These are phyloP conservation scores for Butyriboletus loyo DNA, from an alignment of 768 basidiomycete species.

Conservation along the genomic window DNA sequence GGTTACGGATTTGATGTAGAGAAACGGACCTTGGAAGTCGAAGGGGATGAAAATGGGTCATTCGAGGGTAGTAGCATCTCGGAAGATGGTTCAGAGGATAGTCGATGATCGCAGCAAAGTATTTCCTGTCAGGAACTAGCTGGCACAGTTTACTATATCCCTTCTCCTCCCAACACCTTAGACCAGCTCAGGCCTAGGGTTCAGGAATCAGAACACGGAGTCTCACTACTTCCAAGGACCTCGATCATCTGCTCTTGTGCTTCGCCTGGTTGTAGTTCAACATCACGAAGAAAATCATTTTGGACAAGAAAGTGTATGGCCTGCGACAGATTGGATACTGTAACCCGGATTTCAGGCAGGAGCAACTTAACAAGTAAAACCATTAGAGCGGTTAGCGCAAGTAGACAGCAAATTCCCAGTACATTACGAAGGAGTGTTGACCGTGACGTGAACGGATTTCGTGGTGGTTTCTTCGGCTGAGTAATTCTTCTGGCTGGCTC, in stretches of 20 bases:
- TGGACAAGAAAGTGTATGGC: slow-evolving; percentile 87
- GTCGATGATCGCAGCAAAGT: slow-evolving; percentile 4
- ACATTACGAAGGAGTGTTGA: slow-evolving; percentile 80
- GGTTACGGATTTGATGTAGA: slow-evolving; percentile 78
- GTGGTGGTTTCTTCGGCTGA: slow-evolving; percentile 50
- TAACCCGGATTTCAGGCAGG: slow-evolving; percentile 80
- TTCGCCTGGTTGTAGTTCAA: slow-evolving; percentile 80
- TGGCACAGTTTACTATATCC: background rate
- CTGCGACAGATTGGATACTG: slow-evolving; percentile 89
- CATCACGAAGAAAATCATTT: slow-evolving; percentile 79
- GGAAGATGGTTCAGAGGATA: slow-evolving; percentile 24
- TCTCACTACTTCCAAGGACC: slow-evolving; percentile 41
- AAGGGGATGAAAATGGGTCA: slow-evolving; percentile 46
- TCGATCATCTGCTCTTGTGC: slow-evolving; percentile 62
- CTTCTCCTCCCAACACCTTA: background rate
- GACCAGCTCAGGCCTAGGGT: background rate
- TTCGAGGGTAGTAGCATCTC: slow-evolving; percentile 34
- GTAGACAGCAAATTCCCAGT: slow-evolving; percentile 21
- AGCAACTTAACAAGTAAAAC: slow-evolving; percentile 52
- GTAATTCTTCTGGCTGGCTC: slow-evolving; percentile 23
- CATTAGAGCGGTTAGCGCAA: slow-evolving; percentile 2
- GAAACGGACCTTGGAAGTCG: slow-evolving; percentile 61
- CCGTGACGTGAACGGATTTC: slow-evolving; percentile 65
- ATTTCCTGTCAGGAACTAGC: background rate
- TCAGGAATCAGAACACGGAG: background rate